Evolutionary conservation across 2,329 filamentous ascomycete genomes (phyloP).

Genomic region (Pleomassaria siparia): DNA sequence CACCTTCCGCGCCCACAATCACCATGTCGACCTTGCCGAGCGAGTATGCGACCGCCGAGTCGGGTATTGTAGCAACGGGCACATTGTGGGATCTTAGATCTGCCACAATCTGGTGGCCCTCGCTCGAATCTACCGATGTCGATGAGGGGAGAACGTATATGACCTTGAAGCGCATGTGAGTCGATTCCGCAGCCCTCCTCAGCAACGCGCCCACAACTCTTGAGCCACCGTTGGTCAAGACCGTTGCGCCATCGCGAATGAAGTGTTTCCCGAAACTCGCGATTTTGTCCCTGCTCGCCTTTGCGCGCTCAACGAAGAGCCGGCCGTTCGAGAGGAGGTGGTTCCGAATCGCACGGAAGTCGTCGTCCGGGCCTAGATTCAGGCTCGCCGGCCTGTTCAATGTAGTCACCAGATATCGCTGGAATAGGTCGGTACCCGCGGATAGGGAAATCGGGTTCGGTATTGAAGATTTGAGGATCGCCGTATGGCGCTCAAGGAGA

Average conservation of each 20-base stretch:
- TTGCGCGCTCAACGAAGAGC: slow-evolving; percentile 83
- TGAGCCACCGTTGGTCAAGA: slow-evolving; percentile 90
- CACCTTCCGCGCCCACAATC: slow-evolving; percentile 73
- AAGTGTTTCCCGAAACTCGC: slow-evolving; percentile 77
- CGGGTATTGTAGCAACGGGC: slow-evolving; percentile 78
- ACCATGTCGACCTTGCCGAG: slow-evolving; percentile 72
- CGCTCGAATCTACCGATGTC: slow-evolving; percentile 45
- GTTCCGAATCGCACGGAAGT: slow-evolving; percentile 79
- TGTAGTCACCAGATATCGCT: slow-evolving; percentile 84
- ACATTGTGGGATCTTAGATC: slow-evolving; percentile 73
- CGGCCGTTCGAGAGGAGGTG: slow-evolving; percentile 85
- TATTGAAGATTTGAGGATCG: slow-evolving; percentile 74
- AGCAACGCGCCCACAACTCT: slow-evolving; percentile 80
- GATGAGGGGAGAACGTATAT: slow-evolving; percentile 62
- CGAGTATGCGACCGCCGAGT: slow-evolving; percentile 76
- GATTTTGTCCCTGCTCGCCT: slow-evolving; percentile 80
- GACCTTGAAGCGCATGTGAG: slow-evolving; percentile 72
- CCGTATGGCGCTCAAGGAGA: slow-evolving; percentile 75
- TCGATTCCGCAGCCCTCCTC: slow-evolving; percentile 69
- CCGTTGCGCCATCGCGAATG: slow-evolving; percentile 73
- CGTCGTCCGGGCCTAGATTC: slow-evolving; percentile 54
- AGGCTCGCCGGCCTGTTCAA: slow-evolving; percentile 55
- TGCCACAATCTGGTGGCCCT: slow-evolving; percentile 71
- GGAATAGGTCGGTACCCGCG: slow-evolving; percentile 93
- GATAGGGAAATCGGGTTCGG: slow-evolving; percentile 89